Evolutionary conservation across 1,139 yeast genomes (phyloP), one percentile per base, ranked within the genome.

Genomic region (Martiniozyma asiatica): DNA sequence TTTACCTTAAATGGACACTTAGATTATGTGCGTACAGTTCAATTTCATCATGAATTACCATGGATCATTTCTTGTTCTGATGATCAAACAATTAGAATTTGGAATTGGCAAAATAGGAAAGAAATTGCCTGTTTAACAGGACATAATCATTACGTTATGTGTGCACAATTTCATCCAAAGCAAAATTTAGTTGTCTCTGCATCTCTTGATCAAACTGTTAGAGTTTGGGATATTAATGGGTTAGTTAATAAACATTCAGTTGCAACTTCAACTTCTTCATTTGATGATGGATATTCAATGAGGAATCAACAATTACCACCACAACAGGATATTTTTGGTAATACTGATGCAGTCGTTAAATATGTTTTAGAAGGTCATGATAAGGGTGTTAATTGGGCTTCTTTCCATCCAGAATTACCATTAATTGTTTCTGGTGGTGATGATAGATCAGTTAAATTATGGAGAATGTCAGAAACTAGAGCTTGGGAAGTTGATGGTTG

Each of bases 401-500:
- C 94, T 18, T 92, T 92, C 73, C 99, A 92, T 53, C 98, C 98
- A 28, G 85, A 93, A 14, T 65, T 85, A 51, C 98, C 98, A 6
- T 68, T 89, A 48, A 85, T 92, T 53, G 94, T 87, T 10, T 84
- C 96, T 19, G 94, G 92, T 45, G 94, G 94, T 53, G 99, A 92
- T 54, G 98, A 92, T 55, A 72, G 98, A 44, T 75, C 89, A 41
- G 82, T 92, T 34, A 89, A 89, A 58, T 65, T 92, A 44, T 92
- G 98, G 98, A 73, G 98, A 58, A 85, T 87, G 96, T 78, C 87
- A 49, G 96, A 92, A 47, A 78, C 94, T 22, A 85, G 87, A 58
- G 98, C 98, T 20, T 92, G 98, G 97, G 98, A 92, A 56, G 93
- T 92, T 33, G 99, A 92, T 52, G 84, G 97, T 25, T 89, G 96